Percentiles rank a stretch among this genome's conserved stretches.
phyloP scores from a whole-genome alignment of 805 yeast species.

The Yarrowia sp. region DNA sequence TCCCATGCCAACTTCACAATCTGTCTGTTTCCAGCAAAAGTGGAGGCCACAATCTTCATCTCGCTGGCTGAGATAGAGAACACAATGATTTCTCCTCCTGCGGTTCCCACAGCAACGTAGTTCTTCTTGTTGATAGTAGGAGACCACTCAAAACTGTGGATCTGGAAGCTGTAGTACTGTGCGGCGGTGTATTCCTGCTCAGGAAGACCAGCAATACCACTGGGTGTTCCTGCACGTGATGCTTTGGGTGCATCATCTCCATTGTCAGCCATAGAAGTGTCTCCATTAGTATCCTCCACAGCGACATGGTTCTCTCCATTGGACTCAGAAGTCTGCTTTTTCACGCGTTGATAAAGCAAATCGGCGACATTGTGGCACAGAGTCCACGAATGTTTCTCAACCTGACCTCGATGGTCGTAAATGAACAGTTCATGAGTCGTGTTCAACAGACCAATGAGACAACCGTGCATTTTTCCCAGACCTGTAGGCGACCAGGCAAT shows the following conservation, averaged over 20 bases:
- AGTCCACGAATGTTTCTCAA: constrained; percentile 27
- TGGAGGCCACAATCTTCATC: constrained; percentile 5
- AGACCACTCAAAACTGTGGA: constrained; percentile 35
- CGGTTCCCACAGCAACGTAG: constrained; percentile 25
- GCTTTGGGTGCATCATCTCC: not conserved
- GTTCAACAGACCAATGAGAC: constrained; percentile 17
- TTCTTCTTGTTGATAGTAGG: constrained; percentile 11
- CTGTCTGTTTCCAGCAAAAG: not conserved
- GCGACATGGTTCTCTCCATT: not conserved
- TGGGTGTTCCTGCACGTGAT: constrained; percentile 5
- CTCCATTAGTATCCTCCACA: constrained; percentile 6
- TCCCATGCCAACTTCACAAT: constrained; percentile 20
- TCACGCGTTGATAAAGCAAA: constrained; percentile 9
- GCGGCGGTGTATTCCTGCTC: constrained; percentile 19
- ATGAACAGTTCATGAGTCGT: constrained; percentile 34
- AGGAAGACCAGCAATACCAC: not conserved
- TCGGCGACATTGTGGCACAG: constrained; percentile 27
- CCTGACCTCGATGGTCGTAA: constrained; percentile 21
- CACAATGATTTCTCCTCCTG: constrained; percentile 8
- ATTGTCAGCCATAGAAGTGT: not conserved
- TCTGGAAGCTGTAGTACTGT: constrained; percentile 23
- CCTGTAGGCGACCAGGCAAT: constrained; percentile 35
- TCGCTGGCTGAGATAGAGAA: not conserved
- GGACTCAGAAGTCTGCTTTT: constrained; percentile 3
- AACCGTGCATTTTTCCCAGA: constrained; percentile 16